Percentiles rank a stretch among this genome's conserved stretches.
Conservation (phyloP, 352 stramenopile species). For the Aphanomyces stellatus region DNA sequence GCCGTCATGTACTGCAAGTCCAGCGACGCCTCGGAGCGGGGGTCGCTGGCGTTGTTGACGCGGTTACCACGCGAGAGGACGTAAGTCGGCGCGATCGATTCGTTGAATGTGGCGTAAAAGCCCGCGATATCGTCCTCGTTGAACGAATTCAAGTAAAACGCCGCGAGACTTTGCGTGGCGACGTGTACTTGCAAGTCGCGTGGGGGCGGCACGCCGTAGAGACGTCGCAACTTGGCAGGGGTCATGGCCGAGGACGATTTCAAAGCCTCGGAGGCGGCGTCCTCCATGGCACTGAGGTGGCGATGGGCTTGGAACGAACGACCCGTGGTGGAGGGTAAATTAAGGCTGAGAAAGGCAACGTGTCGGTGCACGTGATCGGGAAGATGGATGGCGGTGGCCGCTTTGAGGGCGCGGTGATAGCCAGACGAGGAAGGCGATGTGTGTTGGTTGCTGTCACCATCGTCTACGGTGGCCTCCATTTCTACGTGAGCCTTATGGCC, state of each 20-base stretch:
- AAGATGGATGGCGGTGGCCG: neutral
- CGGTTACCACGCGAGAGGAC: constrained; percentile 52
- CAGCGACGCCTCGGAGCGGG: constrained; percentile 69
- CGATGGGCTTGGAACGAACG: neutral
- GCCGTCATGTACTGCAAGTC: constrained; percentile 89
- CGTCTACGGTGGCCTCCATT: too few species aligned
- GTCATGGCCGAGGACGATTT: too few species aligned
- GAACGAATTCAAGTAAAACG: constrained; percentile 67
- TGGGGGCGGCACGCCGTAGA: constrained; percentile 46
- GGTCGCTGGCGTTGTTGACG: constrained; percentile 30
- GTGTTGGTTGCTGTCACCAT: too few species aligned
- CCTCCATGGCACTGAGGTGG: too few species aligned
- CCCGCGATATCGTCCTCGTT: constrained; percentile 38
- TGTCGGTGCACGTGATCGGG: neutral
- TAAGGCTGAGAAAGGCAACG: constrained; percentile 1
- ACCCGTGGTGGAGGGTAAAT: neutral
- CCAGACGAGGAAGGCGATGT: too few species aligned
- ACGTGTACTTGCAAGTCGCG: constrained; percentile 59
- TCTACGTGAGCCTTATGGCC: too few species aligned
- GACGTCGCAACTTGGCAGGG: constrained; percentile 36
- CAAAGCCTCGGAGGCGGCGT: too few species aligned
- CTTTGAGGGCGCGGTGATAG: too few species aligned
- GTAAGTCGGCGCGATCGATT: constrained; percentile 25
- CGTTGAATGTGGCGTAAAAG: constrained; percentile 42
- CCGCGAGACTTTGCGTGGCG: constrained; percentile 46